phyloP scores from a whole-genome alignment of 805 yeast species.

The Suhomyces faveliae region DNA sequence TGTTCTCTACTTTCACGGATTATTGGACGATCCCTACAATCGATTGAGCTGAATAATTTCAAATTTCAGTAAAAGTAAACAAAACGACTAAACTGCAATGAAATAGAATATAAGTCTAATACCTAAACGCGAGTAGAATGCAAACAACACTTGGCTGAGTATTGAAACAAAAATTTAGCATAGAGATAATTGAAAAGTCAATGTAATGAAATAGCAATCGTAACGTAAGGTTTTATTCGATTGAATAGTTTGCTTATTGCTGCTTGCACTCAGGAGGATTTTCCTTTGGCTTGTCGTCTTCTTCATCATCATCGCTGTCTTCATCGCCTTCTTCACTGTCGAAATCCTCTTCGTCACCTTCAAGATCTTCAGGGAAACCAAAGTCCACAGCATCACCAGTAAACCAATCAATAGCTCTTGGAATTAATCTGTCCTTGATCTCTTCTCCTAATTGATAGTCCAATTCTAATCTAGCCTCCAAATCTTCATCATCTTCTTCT shows the following conservation, averaged over 20 bases:
- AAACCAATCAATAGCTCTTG: slow-evolving; percentile 97
- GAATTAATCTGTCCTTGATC: slow-evolving; percentile 90
- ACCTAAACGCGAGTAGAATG: not conserved
- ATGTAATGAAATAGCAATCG: not conserved
- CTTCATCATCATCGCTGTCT: slow-evolving; percentile 61
- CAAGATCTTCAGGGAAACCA: slow-evolving; percentile 54
- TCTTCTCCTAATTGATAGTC: slow-evolving; percentile 97
- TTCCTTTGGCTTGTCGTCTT: slow-evolving; percentile 55
- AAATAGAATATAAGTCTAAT: not conserved
- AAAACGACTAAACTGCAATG: not conserved
- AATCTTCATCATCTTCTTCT: slow-evolving; percentile 66
- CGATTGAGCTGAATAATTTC: not conserved
- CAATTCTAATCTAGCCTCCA: slow-evolving; percentile 81
- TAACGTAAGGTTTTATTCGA: slow-evolving; percentile 1
- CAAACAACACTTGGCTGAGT: not conserved
- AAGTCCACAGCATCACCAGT: slow-evolving; percentile 94
- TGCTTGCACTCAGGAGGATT: slow-evolving; percentile 80
- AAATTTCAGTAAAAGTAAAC: not conserved
- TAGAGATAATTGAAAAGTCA: not conserved
- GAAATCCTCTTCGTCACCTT: slow-evolving; percentile 60
- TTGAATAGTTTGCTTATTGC: slow-evolving; percentile 33
- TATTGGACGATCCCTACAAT: not conserved
- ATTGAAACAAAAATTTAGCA: not conserved
- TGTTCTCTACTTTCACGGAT: not conserved
- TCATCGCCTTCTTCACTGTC: slow-evolving; percentile 64